Evolutionary conservation across 106 monocot genomes (phyloP), one percentile per base, ranked within the genome.

Genomic region (Hemerocallis citrina): DNA sequence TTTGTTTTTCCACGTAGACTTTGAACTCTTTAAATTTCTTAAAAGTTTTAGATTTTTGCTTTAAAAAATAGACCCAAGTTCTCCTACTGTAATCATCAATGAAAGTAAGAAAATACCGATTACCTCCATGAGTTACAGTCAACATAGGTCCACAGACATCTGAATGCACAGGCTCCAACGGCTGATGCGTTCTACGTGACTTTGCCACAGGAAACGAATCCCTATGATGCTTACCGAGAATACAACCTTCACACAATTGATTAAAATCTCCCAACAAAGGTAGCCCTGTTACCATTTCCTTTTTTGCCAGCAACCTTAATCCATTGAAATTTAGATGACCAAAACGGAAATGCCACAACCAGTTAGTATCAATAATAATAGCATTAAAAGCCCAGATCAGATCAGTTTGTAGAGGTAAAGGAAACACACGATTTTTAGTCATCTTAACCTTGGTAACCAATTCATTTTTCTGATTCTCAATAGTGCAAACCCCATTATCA

Each of bases 181-280:
- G 33, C 9, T 48, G 5, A 0, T 22, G 25, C 9, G 59, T 48
- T 60, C 41, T 46, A 22, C 2, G 36, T 24, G 50, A 1, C 23
- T 49, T 51, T 4, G 36, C 49, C 24, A 44, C 31, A 9, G 37
- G 50, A 70, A 70, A 70, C n/a, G 43, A 31, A 12, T 61, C 6
- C 14, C 35, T 34, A 34, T 25, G 37, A 19, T 60, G 39, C 20
- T 61, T 70, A n/a, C 50, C 57, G 34, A 59, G 13, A 29, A 17
- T 49, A 52, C 59, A 70, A 27, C 51, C 40, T 70, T 70, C 61
- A 52, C 39, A 61, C 10, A 70, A n/a, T 61, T 61, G 32, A 48
- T 61, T 25, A 11, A 4, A 15, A 4, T 10, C 10, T 7, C 40
- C 10, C 2, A n/a, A n/a, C n/a, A n/a, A n/a, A n/a, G n/a, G n/a